Evolutionary conservation across 306 rosid species (phyloP).

Genomic region (Vigna mungo): DNA sequence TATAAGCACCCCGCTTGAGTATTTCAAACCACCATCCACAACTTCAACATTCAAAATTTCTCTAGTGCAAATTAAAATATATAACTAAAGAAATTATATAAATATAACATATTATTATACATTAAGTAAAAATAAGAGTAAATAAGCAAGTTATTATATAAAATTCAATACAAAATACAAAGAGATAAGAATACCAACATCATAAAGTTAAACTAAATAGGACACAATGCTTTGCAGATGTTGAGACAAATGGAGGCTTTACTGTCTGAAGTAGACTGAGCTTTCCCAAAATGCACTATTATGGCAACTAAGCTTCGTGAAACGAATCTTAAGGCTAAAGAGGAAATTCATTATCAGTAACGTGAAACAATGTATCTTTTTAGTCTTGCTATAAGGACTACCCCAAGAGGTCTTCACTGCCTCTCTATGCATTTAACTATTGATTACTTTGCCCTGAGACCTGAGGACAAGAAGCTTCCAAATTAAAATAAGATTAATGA

Average conservation of each 20-base stretch:
- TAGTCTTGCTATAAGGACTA: slow-evolving; percentile 85
- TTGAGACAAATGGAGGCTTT: slow-evolving; percentile 84
- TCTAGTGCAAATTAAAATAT: too few relatives aligned
- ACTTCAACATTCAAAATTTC: too few relatives aligned
- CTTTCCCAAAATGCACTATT: slow-evolving; percentile 75
- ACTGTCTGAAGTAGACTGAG: slow-evolving; percentile 69
- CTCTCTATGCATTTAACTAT: slow-evolving; percentile 87
- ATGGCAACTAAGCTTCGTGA: slow-evolving; percentile 85
- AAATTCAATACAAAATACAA: too few relatives aligned
- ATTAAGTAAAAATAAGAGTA: too few relatives aligned
- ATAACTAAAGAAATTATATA: too few relatives aligned
- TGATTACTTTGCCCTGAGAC: slow-evolving; percentile 74
- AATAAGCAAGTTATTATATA: too few relatives aligned
- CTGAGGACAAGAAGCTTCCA: slow-evolving; percentile 66
- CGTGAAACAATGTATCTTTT: slow-evolving; percentile 65
- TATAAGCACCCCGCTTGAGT: too few relatives aligned
- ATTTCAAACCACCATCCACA: too few relatives aligned
- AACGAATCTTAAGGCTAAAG: slow-evolving; percentile 78
- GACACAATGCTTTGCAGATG: slow-evolving; percentile 86
- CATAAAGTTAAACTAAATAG: too few relatives aligned
- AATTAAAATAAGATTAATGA: slow-evolving; percentile 70
- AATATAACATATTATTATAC: too few relatives aligned
- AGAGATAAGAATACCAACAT: too few relatives aligned
- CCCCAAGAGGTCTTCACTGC: slow-evolving; percentile 90
- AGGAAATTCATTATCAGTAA: slow-evolving; percentile 65